Evolutionary conservation across 2,329 filamentous ascomycete genomes (phyloP).

Genomic region (Phialophora macrospora): DNA sequence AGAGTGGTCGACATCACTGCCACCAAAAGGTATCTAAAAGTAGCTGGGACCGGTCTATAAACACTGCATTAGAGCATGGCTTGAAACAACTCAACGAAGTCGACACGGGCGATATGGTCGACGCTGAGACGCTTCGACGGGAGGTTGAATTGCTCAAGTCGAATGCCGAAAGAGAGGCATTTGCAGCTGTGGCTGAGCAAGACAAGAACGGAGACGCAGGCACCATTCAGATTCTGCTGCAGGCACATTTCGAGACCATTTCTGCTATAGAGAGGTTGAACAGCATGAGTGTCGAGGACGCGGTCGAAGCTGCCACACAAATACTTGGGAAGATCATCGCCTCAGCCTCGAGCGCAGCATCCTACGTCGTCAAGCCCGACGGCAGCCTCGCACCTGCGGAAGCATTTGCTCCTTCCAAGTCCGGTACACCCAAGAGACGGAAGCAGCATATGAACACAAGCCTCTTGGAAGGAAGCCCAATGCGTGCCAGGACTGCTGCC

Average conservation of each 20-base stretch:
- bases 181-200: constrained; percentile 77
- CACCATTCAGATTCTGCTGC: constrained; percentile 80
- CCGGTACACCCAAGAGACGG: constrained; percentile 76
- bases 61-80: constrained; percentile 85
- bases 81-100: constrained; percentile 75
- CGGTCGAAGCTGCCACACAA: constrained; percentile 75
- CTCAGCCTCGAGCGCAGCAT: constrained; percentile 72
- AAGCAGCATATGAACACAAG: constrained; percentile 49
- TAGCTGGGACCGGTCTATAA: constrained; percentile 85
- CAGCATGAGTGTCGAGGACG: constrained; percentile 80
- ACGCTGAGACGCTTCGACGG: constrained; percentile 72
- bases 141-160: constrained; percentile 87
- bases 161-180: constrained; percentile 78
- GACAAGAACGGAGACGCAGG: constrained; percentile 79
- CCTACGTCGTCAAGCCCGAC: constrained; percentile 89
- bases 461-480: constrained; percentile 53
- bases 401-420: constrained; percentile 70
- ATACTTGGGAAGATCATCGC: constrained; percentile 79
- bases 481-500: constrained; percentile 51
- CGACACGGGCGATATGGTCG: constrained; percentile 68
- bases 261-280: constrained; percentile 80
- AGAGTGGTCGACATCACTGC: constrained; percentile 86
- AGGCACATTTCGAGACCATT: constrained; percentile 90
- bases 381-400: constrained; percentile 63
- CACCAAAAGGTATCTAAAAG: constrained; percentile 80